These are phyloP conservation scores for Anthracocystis setariae DNA, from an alignment of 1,284 basidiomycete genomes.

Conservation along the genomic window DNA sequence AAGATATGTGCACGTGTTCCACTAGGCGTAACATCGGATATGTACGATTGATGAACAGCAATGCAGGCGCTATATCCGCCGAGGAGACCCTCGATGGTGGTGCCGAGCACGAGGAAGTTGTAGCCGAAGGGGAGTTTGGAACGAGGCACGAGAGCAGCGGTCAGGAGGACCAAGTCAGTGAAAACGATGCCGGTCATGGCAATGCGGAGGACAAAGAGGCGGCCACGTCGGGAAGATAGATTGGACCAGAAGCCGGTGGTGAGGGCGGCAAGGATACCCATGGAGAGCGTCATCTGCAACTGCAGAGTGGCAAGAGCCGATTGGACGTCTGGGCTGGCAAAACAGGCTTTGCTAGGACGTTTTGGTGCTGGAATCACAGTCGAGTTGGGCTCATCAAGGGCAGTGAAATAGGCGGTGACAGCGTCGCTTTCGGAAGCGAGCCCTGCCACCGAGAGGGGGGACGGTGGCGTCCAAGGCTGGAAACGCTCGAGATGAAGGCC, in stretches of 20 bases:
- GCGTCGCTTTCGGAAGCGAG: slow-evolving; percentile 4
- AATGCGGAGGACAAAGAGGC: slow-evolving; percentile 78
- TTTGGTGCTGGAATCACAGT: slow-evolving; percentile 31
- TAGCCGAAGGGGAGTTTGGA: slow-evolving; percentile 71
- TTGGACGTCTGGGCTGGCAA: slow-evolving; percentile 48
- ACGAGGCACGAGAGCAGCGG: slow-evolving; percentile 40
- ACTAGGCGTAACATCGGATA: slow-evolving; percentile 68
- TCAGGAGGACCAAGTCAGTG: slow-evolving; percentile 72
- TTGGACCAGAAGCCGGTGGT: slow-evolving; percentile 90
- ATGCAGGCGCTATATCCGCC: slow-evolving; percentile 86
- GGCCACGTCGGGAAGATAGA: slow-evolving; percentile 80
- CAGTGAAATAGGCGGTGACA: slow-evolving; percentile 18
- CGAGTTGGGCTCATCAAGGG: slow-evolving; percentile 28
- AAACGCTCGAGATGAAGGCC: slow-evolving; percentile 10
- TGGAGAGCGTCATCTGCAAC: slow-evolving; percentile 75
- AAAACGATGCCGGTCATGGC: slow-evolving; percentile 78
- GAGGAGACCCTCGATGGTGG: slow-evolving; percentile 81
- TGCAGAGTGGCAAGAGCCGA: slow-evolving; percentile 50
- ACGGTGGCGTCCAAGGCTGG: slow-evolving; percentile 22
- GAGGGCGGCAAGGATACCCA: slow-evolving; percentile 82
- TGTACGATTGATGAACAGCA: slow-evolving; percentile 82
- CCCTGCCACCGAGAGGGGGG: neutral
- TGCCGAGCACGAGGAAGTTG: slow-evolving; percentile 82
- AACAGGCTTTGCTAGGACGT: slow-evolving; percentile 48
- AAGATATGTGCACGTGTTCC: slow-evolving; percentile 62